Base-by-base conservation (phyloP, 345 rosid genomes). In the Sisymbrium altissimum region DNA sequence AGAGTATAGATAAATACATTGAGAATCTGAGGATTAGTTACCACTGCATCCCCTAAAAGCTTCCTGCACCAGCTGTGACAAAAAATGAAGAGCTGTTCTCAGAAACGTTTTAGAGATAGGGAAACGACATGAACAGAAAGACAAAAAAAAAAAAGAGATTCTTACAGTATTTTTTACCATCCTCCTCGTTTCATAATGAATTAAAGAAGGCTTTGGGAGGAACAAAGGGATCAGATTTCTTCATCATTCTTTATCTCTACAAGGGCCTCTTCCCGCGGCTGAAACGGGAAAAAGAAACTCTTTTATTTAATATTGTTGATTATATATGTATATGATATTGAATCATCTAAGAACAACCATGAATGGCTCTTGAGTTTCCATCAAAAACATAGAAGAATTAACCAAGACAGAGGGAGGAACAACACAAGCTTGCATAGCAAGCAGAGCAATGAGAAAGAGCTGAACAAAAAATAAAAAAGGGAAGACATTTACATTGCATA, bases 401-500 rank as follows among this genome's bases (percentile, higher is more conserved):
- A 59, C 19, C 63, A 9, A 43, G 19, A 60, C 36, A 15, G 4
- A 10, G 39, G n/a, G 21, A 52, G 49, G 11, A 57, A 35, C 61
- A 70, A 39, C 17, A 38, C 15, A 39, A 77, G 33, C 55, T 77
- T 71, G 40, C 40, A 56, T 71, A 64, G 50, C 57, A 71, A 70
- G 59, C 60, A 64, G 71, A 64, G 21, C 40, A 73, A 56, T 29
- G 14, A 53, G 53, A 55, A 36, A 55, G 41, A 69, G 35, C n/a
- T n/a, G n/a, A n/a, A 67, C 7, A 6, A 27, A n/a, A 39, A 54
- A 12, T 9, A 5, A 54, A 3, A 2, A 50, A 50, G 3, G 44
- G 54, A 55, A 33, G 49, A 66, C 35, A 58, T 71, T 77, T 63
- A 65, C 81, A 64, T 32, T 65, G 72, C 71, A 57, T 64, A 70